Percentiles rank a stretch among this genome's conserved stretches.
These are phyloP conservation scores for Digitaria exilis DNA, from an alignment of 202 grass and related monocot species.

Conservation along the genomic window DNA sequence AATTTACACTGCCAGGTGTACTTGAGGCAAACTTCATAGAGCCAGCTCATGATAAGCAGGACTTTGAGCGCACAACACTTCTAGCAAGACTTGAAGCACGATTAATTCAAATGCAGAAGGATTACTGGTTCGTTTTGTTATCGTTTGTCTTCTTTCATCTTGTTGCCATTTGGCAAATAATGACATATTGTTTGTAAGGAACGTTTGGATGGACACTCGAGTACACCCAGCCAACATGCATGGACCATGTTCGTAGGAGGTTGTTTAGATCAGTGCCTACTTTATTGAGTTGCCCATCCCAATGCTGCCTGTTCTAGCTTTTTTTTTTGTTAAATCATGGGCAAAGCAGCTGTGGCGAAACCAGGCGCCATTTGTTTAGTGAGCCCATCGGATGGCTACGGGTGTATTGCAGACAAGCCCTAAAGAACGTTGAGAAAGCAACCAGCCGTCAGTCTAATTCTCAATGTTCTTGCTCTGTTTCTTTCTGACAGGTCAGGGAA, in stretches of 20 bases:
- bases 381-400: not conserved
- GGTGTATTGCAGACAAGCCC: not conserved
- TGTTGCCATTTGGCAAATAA: not conserved
- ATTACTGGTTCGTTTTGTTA: slow-evolving; percentile 67
- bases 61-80: slow-evolving; percentile 88
- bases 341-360: not conserved
- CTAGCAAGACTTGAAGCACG: slow-evolving; percentile 72
- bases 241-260: not conserved
- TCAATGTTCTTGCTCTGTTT: not conserved
- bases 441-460: slow-evolving; percentile 13
- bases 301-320: not conserved
- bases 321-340: not conserved
- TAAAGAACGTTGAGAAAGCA: not conserved
- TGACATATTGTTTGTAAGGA: not conserved
- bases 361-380: not conserved
- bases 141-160: slow-evolving; percentile 24
- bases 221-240: not conserved
- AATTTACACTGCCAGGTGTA: slow-evolving; percentile 58
- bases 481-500: slow-evolving; percentile 54
- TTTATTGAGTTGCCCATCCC: not conserved
- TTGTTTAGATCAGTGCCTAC: not conserved
- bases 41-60: slow-evolving; percentile 93
- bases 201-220: not conserved
- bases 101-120: slow-evolving; percentile 81
- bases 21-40: slow-evolving; percentile 89